Conservation (phyloP, 2,329 filamentous ascomycete genomes). For the Colletotrichum higginsianum region DNA sequence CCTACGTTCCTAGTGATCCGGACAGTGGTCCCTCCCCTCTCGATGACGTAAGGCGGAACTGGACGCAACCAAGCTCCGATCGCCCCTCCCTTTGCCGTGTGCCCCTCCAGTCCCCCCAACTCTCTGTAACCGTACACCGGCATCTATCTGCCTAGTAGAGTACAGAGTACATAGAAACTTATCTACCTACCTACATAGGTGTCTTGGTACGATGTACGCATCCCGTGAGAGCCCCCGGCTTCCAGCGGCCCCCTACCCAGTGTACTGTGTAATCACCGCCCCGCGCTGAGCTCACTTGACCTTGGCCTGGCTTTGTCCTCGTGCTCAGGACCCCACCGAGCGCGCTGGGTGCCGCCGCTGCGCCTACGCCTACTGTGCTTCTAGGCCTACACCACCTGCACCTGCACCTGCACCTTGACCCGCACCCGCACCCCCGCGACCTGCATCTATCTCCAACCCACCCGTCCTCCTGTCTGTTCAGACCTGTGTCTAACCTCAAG, state of each 20-base stretch:
- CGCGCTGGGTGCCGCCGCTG: constrained; percentile 33
- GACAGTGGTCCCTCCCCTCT: not conserved
- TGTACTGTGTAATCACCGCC: not conserved
- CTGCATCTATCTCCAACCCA: constrained; percentile 15
- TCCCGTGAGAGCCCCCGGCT: constrained; percentile 10
- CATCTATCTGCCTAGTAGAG: too few relatives aligned
- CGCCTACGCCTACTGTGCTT: constrained; percentile 3
- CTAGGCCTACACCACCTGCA: not conserved
- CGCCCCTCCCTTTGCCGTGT: constrained; percentile 18
- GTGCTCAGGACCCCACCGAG: constrained; percentile 40
- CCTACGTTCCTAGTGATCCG: not conserved
- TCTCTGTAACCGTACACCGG: not conserved
- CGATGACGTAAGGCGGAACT: constrained; percentile 13
- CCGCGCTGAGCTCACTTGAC: constrained; percentile 36
- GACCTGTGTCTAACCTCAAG: too few relatives aligned
- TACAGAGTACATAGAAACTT: too few relatives aligned
- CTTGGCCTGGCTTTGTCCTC: constrained; percentile 38
- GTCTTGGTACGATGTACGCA: not conserved
- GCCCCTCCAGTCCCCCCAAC: constrained; percentile 28
- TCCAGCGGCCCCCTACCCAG: constrained; percentile 4
- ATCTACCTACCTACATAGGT: not conserved
- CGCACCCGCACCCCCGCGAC: constrained; percentile 11
- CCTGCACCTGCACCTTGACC: constrained; percentile 11
- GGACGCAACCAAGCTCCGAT: constrained; percentile 18
- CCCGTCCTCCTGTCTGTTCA: not conserved